Base-by-base conservation (phyloP, 306 rosid species). In the Trifolium repens region DNA sequence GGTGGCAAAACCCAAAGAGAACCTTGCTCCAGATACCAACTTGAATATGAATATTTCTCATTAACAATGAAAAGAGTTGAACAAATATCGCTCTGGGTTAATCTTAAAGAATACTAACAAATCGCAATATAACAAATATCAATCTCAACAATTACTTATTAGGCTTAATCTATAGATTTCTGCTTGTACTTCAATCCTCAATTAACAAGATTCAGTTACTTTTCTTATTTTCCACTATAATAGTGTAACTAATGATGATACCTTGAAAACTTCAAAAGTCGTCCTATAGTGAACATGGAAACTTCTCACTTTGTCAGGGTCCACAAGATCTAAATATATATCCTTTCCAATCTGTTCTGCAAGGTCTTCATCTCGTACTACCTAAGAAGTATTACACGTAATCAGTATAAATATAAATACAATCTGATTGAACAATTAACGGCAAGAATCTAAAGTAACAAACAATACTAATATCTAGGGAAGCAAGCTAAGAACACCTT, bases 351-450 rank as follows among this genome's bases (percentile, higher is more conserved):
- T 57, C 37, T 57, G 37, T 57, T 57, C n/a, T 57, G 8, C 35
- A 57, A 57, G 63, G 63, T 57, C 63, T 57, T 57, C 63, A 57
- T 57, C 37, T 26, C 14, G 37, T 57, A 5, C 63, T 34, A 57
- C 63, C 63, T 57, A 57, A 22, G 7, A 57, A 22, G 3, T 57
- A 24, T 57, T 57, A 57, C 2, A 57, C 12, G 14, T 55, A 22
- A 57, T 24, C 63, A 26, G 15, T 11, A 57, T 24, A 24, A 10
- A 57, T 24, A 57, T 57, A 57, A 1, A 11, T 55, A 24, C n/a
- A 57, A 24, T 57, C 15, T 11, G 35, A 57, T 57, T 24, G 35
- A 11, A 37, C 7, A 57, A 57, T 57, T 57, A 11, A 57, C 35
- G 11, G 15, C 16, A 24, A 0, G 1, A 22, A 24, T 57, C 15